These are phyloP conservation scores for Nemania sp. DNA, from an alignment of 2,329 filamentous ascomycete species.

Conservation along the genomic window DNA sequence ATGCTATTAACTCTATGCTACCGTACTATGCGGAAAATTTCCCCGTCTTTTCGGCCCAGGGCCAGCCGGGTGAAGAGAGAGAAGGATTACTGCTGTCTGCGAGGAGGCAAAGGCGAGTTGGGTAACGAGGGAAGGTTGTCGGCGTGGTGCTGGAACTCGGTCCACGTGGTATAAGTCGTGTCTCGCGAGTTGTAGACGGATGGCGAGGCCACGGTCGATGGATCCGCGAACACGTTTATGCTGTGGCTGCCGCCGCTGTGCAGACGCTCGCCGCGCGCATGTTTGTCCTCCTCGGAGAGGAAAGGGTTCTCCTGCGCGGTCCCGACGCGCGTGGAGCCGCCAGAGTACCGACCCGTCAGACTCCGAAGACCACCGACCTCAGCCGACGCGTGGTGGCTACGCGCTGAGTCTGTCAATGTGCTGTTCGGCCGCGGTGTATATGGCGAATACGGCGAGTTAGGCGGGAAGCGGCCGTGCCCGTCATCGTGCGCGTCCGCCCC, in stretches of 20 bases:
- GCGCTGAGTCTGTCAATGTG: constrained; percentile 29
- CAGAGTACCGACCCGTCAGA: constrained; percentile 29
- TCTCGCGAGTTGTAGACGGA: constrained; percentile 19
- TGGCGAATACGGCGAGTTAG: constrained; percentile 31
- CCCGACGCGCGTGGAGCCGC: background rate
- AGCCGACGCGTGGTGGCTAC: constrained; percentile 37
- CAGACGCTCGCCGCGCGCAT: constrained; percentile 12
- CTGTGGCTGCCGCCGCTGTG: constrained; percentile 32
- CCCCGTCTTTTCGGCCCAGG: too few relatives aligned
- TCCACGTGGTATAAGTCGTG: constrained; percentile 38
- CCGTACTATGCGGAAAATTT: background rate
- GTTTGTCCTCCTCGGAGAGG: too few relatives aligned
- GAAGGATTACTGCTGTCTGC: constrained; percentile 2
- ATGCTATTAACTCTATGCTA: constrained; percentile 6
- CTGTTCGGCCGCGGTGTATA: constrained; percentile 31
- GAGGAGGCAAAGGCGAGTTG: constrained; percentile 22
- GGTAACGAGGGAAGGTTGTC: too few relatives aligned
- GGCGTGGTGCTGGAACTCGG: constrained; percentile 32
- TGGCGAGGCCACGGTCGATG: constrained; percentile 24
- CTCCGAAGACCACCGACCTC: constrained; percentile 35
- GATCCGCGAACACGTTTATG: constrained; percentile 38
- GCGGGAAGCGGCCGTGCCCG: constrained; percentile 25
- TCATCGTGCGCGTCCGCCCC: constrained; percentile 8
- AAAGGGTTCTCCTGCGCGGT: background rate
- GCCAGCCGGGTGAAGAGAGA: too few relatives aligned